A percentile compares a stretch with the other conserved stretches of the same genome.
Conservation (phyloP, 129 eudicot genomes). For the Sambucus nigra region DNA sequence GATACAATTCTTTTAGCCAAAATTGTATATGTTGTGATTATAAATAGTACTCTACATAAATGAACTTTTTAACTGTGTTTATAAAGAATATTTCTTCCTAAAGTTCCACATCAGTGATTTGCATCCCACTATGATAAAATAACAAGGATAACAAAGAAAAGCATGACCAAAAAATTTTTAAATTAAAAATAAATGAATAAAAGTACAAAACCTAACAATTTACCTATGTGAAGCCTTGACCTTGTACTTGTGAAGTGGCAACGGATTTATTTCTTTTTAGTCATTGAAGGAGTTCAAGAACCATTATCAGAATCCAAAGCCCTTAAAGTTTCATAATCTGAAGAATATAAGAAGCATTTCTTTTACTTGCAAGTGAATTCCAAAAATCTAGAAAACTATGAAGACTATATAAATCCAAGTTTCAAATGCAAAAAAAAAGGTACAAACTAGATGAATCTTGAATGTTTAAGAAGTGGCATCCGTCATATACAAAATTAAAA, state of each 20-base stretch:
- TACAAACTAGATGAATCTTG: background rate
- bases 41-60: no score
- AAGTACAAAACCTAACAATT: background rate
- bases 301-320: slow-evolving; percentile 24
- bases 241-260: slow-evolving; percentile 31
- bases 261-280: slow-evolving; percentile 30
- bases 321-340: slow-evolving; percentile 31
- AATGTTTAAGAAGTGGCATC: background rate
- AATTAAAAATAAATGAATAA: no score
- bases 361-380: background rate
- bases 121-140: no score
- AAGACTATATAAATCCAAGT: background rate
- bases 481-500: background rate
- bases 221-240: slow-evolving; percentile 15
- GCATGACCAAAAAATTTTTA: no score
- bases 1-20: no score
- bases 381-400: background rate
- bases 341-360: background rate
- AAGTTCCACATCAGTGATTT: no score
- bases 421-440: background rate
- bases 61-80: no score
- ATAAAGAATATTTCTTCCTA: no score
- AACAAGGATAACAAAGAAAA: no score
- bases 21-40: no score
- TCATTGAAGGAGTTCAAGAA: slow-evolving; percentile 19